These are phyloP conservation scores for Myriosclerotinia curreyana DNA, from an alignment of 2,329 filamentous ascomycete species.

Conservation along the genomic window DNA sequence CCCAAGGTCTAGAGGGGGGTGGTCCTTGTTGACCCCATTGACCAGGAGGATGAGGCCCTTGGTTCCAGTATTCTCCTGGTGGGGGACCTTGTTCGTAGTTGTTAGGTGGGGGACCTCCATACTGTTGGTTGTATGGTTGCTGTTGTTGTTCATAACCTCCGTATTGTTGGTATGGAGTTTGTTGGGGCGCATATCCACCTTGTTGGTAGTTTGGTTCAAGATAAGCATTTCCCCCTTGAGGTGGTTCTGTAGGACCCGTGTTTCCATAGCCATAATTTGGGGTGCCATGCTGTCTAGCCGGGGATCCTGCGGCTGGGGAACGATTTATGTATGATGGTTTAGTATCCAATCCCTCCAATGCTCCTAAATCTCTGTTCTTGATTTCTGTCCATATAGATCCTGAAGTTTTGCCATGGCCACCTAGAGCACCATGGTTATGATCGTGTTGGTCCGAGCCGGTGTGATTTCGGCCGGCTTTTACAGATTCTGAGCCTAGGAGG, in stretches of 20 bases:
- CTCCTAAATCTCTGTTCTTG: slow-evolving; percentile 54
- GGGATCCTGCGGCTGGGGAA: slow-evolving; percentile 32
- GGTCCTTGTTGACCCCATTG: slow-evolving; percentile 15
- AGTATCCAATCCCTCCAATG: slow-evolving; percentile 51
- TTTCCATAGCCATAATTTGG: slow-evolving; percentile 36
- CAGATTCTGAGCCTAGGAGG: slow-evolving; percentile 78
- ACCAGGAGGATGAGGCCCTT: slow-evolving; percentile 16
- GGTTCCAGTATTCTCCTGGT: slow-evolving; percentile 20
- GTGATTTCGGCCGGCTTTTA: slow-evolving; percentile 81
- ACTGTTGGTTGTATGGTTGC: slow-evolving; percentile 25
- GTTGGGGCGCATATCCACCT: slow-evolving; percentile 24
- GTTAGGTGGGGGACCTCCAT: slow-evolving; percentile 25
- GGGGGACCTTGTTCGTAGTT: slow-evolving; percentile 23
- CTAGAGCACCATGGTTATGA: slow-evolving; percentile 38
- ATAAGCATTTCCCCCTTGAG: slow-evolving; percentile 30
- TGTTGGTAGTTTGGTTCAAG: slow-evolving; percentile 27
- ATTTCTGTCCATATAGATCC: slow-evolving; percentile 62
- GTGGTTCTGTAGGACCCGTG: slow-evolving; percentile 24
- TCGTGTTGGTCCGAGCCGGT: slow-evolving; percentile 42
- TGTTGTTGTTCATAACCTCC: slow-evolving; percentile 19
- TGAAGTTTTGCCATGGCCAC: slow-evolving; percentile 54
- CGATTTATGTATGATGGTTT: slow-evolving; percentile 34
- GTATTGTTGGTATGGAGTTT: slow-evolving; percentile 23
- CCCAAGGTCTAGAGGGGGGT: slow-evolving; percentile 16
- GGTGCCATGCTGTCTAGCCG: slow-evolving; percentile 25